phyloP scores from a whole-genome alignment of 495 filamentous ascomycete genomes.

The Entonaema liquescens region DNA sequence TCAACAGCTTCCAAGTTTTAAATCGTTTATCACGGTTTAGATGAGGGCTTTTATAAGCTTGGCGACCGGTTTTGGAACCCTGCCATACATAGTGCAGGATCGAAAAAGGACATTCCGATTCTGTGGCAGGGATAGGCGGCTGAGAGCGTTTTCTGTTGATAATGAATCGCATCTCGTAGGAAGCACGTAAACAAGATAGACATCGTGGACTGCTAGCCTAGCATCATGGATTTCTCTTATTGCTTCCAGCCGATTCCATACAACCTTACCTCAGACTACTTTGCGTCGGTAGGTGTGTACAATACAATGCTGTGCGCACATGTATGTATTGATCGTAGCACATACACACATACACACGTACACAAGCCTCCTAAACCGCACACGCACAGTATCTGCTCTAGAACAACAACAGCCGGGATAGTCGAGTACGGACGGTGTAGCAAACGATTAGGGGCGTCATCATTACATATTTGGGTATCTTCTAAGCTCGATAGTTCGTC shows the following conservation, averaged over 20 bases:
- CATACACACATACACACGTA: constrained; percentile 9
- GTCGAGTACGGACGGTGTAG: constrained; percentile 1
- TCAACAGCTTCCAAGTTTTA: constrained; percentile 14
- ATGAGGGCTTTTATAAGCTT: constrained; percentile 33
- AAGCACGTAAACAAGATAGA: constrained; percentile 13
- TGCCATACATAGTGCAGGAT: constrained; percentile 33
- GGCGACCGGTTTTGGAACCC: constrained; percentile 35
- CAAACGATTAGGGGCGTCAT: constrained; percentile 1
- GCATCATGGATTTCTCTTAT: constrained; percentile 7
- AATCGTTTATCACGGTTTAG: constrained; percentile 9
- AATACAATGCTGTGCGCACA: constrained; percentile 21
- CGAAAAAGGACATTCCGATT: constrained; percentile 10
- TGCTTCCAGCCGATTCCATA: constrained; percentile 3
- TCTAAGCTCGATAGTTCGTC: constrained; percentile 3
- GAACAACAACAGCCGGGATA: not conserved
- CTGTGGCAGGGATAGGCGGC: constrained; percentile 28
- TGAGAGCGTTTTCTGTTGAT: constrained; percentile 6
- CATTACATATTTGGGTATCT: not conserved
- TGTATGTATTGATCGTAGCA: constrained; percentile 2
- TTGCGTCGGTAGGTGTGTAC: not conserved
- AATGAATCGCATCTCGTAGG: constrained; percentile 32
- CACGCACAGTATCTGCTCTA: not conserved
- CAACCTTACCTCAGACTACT: not conserved
- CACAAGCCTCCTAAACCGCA: not conserved
- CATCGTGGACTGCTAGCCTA: constrained; percentile 17